These are phyloP conservation scores for Chenopodium berlandieri DNA, from an alignment of 148 eudicot genomes.

Conservation along the genomic window DNA sequence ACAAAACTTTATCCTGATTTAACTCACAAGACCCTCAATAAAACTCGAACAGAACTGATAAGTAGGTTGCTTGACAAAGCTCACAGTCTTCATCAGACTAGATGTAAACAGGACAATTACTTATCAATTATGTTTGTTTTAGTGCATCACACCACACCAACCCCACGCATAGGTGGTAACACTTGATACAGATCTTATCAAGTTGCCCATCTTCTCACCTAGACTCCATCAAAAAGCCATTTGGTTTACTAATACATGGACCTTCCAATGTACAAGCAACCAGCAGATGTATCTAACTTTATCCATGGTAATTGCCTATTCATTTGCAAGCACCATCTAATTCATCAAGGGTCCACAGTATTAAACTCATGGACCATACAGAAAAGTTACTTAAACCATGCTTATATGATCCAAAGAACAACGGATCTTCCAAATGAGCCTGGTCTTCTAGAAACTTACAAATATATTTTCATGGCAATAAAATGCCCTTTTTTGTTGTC, in stretches of 20 bases:
- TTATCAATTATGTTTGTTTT: neutral
- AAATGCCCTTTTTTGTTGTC: neutral
- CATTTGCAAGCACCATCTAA: neutral
- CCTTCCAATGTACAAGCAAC: neutral
- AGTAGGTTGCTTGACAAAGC: neutral
- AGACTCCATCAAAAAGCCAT: neutral
- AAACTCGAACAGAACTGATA: neutral
- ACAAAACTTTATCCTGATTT: too few species aligned
- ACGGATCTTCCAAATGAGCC: neutral
- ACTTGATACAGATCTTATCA: neutral
- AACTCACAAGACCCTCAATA: neutral
- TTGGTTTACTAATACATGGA: neutral
- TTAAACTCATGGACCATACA: neutral
- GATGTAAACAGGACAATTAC: neutral
- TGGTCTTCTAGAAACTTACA: neutral
- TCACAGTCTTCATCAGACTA: neutral
- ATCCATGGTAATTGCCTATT: neutral
- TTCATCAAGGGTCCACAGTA: neutral
- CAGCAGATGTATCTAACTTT: neutral
- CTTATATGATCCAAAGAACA: neutral
- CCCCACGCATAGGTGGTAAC: neutral
- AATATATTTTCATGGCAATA: neutral
- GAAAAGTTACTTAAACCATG: neutral
- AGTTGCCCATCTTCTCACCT: neutral
- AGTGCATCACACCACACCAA: neutral